phyloP scores from a whole-genome alignment of 345 rosid species.

The Eucalyptus fibrosa region DNA sequence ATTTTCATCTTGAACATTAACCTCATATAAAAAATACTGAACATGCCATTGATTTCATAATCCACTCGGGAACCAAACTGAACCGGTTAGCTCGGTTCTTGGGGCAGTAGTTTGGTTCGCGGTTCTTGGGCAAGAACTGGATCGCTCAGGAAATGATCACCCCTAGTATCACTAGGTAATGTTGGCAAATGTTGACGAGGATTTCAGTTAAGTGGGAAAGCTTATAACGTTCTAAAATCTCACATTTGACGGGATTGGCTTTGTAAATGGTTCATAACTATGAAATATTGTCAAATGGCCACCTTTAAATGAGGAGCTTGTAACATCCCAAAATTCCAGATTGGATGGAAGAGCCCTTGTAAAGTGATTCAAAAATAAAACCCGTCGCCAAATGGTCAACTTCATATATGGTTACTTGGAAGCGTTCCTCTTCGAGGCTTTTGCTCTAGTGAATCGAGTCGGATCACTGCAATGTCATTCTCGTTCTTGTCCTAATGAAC shows the following conservation, averaged over 20 bases:
- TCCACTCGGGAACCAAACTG: too few species aligned
- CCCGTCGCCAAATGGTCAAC: neutral
- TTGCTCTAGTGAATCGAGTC: neutral
- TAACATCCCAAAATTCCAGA: neutral
- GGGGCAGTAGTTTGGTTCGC: too few species aligned
- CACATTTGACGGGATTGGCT: neutral
- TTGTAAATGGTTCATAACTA: neutral
- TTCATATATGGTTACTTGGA: neutral
- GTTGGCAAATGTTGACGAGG: neutral
- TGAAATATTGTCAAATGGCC: neutral
- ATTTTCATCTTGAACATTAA: too few species aligned
- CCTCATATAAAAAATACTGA: too few species aligned
- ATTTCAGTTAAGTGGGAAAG: neutral
- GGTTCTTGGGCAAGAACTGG: too few species aligned
- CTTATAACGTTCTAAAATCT: neutral
- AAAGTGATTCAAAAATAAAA: neutral
- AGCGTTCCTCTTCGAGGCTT: neutral
- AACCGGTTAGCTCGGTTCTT: fast-evolving
- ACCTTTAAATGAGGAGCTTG: neutral
- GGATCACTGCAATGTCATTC: neutral
- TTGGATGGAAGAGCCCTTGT: neutral
- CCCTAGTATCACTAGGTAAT: neutral
- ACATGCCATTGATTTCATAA: too few species aligned
- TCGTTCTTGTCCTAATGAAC: neutral
- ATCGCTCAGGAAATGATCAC: too few species aligned